phyloP scores from a whole-genome alignment of 495 filamentous ascomycete genomes.

The Aspergillus conjunctus region DNA sequence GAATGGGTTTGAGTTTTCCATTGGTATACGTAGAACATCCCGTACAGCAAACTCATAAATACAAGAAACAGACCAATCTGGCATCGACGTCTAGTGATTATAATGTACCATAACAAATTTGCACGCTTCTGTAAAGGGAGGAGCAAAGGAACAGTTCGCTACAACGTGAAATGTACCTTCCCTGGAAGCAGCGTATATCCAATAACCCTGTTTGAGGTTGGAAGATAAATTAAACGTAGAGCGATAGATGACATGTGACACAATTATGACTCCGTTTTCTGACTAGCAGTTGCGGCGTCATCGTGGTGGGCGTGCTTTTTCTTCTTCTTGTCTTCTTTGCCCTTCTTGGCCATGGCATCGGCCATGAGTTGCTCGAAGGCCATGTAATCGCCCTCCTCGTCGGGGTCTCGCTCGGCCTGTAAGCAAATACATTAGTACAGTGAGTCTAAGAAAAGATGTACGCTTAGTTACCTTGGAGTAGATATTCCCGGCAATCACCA shows the following conservation, averaged over 20 bases:
- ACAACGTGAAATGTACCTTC: slow-evolving; percentile 14
- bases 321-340: slow-evolving; percentile 71
- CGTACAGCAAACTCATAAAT: slow-evolving; percentile 10
- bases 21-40: slow-evolving; percentile 3
- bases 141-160: slow-evolving; percentile 16
- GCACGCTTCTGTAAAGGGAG: slow-evolving; percentile 1
- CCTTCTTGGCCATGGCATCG: slow-evolving; percentile 92
- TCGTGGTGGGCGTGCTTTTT: slow-evolving; percentile 46
- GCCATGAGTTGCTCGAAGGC: slow-evolving; percentile 98
- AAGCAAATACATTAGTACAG: slow-evolving; percentile 13
- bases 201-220: slow-evolving; percentile 4
- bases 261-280: slow-evolving; percentile 12
- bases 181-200: slow-evolving; percentile 12
- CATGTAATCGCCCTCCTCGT: slow-evolving; percentile 98
- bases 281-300: slow-evolving; percentile 18
- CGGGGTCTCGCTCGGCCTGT: slow-evolving; percentile 85
- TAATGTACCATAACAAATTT: slow-evolving; percentile 6
- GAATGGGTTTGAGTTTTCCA: background rate
- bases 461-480: slow-evolving; percentile 68
- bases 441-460: background rate
- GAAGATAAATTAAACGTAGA: background rate
- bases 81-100: slow-evolving; percentile 3
- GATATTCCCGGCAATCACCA: slow-evolving; percentile 85
- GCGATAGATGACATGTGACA: background rate
- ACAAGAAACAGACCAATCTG: slow-evolving; percentile 5